Evolutionary conservation across 176 grass and related monocot genomes (phyloP).

Genomic region (Alloteropsis semialata): DNA sequence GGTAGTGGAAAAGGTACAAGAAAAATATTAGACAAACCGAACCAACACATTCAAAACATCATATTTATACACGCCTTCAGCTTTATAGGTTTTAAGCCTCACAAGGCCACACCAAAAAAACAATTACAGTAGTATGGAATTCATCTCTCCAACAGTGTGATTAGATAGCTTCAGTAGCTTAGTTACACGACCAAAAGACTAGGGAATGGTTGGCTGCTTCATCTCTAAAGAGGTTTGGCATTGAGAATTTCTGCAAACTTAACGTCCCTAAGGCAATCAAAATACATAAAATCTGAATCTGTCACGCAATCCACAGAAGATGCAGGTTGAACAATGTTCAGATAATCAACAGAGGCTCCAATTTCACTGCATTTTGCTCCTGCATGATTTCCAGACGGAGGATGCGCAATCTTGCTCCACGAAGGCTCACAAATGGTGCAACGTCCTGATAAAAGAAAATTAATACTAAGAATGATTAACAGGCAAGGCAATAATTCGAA

Average conservation of each 20-base stretch:
- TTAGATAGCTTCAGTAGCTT: background rate
- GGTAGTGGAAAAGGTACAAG: too few species aligned
- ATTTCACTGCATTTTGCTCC: background rate
- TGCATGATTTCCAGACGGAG: background rate
- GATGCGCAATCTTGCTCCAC: conserved; percentile 3
- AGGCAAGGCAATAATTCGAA: background rate
- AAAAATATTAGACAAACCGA: background rate
- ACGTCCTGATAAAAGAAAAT: conserved; percentile 2
- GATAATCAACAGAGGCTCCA: background rate
- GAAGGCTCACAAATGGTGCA: background rate
- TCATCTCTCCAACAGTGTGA: background rate
- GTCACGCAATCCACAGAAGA: background rate
- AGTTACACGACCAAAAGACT: background rate
- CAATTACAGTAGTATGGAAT: background rate
- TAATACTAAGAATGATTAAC: background rate
- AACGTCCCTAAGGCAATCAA: conserved; percentile 1
- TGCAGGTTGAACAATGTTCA: background rate
- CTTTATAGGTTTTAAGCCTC: background rate
- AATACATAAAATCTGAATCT: conserved; percentile 13
- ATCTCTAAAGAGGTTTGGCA: background rate
- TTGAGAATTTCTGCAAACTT: background rate
- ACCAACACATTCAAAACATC: background rate
- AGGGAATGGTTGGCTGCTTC: background rate
- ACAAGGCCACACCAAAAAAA: background rate
- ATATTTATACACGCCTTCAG: background rate